A percentile compares a stretch with the other conserved stretches of the same genome.
phyloP scores from a whole-genome alignment of 768 basidiomycete genomes.

The Kwoniella botswanensis region DNA sequence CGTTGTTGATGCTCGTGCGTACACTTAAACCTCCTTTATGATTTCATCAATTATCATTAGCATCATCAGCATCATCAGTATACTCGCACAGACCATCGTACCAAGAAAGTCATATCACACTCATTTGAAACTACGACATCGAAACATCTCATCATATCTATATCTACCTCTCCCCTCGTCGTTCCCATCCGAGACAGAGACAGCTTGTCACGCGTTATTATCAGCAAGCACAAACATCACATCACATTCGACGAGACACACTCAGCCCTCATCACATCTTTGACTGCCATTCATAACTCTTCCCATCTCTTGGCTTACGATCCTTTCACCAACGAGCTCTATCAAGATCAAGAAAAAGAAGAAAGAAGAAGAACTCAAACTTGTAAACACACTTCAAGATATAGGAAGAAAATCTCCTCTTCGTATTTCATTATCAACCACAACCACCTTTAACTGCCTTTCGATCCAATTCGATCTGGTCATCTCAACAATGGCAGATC shows the following conservation, averaged over 20 bases:
- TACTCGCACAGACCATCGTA: background rate
- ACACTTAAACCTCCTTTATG: background rate
- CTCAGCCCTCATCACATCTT: background rate
- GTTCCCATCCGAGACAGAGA: background rate
- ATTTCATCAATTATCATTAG: background rate
- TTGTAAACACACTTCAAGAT: background rate
- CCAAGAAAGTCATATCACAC: background rate
- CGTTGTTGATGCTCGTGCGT: background rate
- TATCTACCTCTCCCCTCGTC: background rate
- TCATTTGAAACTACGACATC: background rate
- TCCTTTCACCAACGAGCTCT: no score
- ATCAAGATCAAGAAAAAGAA: background rate
- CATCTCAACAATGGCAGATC: conserved; percentile 7
- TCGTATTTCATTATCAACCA: background rate
- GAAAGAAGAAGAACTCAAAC: background rate
- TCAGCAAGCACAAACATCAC: background rate
- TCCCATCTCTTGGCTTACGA: no score
- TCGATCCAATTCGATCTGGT: background rate
- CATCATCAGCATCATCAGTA: background rate
- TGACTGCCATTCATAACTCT: no score
- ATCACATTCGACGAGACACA: background rate
- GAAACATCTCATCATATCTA: no score
- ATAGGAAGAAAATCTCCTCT: background rate
- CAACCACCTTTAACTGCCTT: background rate
- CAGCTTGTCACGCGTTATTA: background rate